Conservation (phyloP, 805 yeast genomes). For the Huiozyma sinensis region DNA sequence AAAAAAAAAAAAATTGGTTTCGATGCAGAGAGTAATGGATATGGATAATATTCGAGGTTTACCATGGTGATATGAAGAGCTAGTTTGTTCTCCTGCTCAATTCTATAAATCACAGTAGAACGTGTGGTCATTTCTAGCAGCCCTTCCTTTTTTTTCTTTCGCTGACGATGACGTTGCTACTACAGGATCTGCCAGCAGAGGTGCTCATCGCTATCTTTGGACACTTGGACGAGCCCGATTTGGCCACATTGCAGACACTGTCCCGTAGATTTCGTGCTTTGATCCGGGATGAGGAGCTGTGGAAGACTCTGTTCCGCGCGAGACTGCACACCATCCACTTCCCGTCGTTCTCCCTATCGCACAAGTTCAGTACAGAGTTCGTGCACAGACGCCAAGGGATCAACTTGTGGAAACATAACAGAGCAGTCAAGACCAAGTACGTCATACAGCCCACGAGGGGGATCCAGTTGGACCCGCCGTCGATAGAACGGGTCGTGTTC, state of each 20-base stretch:
- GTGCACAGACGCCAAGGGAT: constrained; percentile 21
- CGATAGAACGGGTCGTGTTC: constrained; percentile 23
- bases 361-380: constrained; percentile 28
- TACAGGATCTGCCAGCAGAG: constrained; percentile 29
- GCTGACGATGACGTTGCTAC: neutral
- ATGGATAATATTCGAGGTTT: no score
- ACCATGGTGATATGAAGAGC: no score
- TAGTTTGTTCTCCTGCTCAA: no score
- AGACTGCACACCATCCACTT: constrained; percentile 23
- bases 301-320: constrained; percentile 31
- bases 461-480: constrained; percentile 3
- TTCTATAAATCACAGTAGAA: no score
- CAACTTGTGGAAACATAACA: constrained; percentile 27
- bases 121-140: no score
- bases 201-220: constrained; percentile 28
- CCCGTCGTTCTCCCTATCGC: constrained; percentile 30
- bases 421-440: constrained; percentile 26
- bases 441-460: constrained; percentile 16
- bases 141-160: no score
- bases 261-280: constrained; percentile 24
- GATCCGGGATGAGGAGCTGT: constrained; percentile 32
- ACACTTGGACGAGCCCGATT: constrained; percentile 29
- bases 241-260: constrained; percentile 14
- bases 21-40: no score
- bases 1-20: no score